phyloP scores from a whole-genome alignment of 176 grass and related monocot species.

The Typha latifolia region DNA sequence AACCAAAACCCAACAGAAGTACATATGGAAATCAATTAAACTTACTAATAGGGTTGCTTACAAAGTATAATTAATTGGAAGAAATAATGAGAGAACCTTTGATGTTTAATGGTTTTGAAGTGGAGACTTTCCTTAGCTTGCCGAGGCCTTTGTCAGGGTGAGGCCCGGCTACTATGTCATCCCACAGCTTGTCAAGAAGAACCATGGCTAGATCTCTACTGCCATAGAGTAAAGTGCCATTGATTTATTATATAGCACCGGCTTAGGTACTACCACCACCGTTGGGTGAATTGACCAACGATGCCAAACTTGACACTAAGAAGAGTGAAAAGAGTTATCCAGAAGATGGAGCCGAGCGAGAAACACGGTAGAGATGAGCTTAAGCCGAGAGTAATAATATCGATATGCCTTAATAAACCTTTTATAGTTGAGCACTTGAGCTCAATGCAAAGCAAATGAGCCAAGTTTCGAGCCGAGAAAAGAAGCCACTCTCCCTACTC shows the following conservation, averaged over 20 bases:
- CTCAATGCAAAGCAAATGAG: no score
- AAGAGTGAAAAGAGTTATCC: no score
- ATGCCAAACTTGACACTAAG: no score
- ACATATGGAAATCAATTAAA: neutral
- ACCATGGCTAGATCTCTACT: neutral
- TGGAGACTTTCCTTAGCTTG: constrained; percentile 38
- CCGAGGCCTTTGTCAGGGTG: constrained; percentile 68
- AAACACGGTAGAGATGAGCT: no score
- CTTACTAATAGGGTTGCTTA: neutral
- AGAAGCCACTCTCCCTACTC: no score
- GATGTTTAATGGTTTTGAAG: neutral
- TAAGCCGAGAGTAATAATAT: no score
- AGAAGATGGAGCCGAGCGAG: no score
- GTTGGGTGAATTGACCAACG: neutral
- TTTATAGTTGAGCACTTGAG: no score
- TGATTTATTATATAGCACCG: neutral
- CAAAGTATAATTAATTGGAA: neutral
- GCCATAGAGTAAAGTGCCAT: neutral
- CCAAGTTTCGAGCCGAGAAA: no score
- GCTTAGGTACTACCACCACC: neutral
- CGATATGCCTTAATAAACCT: no score
- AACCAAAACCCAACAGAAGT: no score
- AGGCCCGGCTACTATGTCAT: constrained; percentile 84
- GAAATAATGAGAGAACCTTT: neutral
- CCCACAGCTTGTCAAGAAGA: constrained; percentile 84